phyloP scores from a whole-genome alignment of 2,329 filamentous ascomycete species.

The Fusarium keratoplasticum region DNA sequence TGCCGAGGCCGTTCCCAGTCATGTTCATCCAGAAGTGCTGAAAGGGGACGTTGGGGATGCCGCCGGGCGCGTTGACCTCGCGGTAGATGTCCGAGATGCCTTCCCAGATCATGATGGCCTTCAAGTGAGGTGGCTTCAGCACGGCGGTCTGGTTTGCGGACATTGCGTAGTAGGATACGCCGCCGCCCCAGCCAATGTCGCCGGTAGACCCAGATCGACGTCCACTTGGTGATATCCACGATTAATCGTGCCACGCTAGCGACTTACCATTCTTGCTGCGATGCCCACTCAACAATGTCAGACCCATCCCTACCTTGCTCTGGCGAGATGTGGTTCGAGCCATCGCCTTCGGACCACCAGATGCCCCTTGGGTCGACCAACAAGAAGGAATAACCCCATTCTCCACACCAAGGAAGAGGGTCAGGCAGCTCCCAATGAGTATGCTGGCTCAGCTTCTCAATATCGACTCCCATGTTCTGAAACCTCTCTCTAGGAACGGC shows the following conservation, averaged over 20 bases:
- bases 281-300: background rate
- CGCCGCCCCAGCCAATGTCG: background rate
- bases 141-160: constrained; percentile 2
- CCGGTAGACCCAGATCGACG: background rate
- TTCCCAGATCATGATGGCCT: constrained; percentile 14
- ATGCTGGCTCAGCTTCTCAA: background rate
- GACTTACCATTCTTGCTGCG: background rate
- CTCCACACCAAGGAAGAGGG: constrained; percentile 1
- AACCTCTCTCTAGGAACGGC: constrained; percentile 7
- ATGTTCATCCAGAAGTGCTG: constrained; percentile 23
- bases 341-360: background rate
- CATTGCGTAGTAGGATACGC: constrained; percentile 1
- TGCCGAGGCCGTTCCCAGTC: constrained; percentile 7
- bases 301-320: background rate
- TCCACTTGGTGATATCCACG: background rate
- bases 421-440: constrained; percentile 9
- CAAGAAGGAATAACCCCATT: constrained; percentile 5
- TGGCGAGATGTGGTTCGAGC: background rate
- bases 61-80: constrained; percentile 8
- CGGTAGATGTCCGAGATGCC: constrained; percentile 14
- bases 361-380: background rate
- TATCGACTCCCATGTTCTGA: constrained; percentile 10
- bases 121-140: constrained; percentile 6
- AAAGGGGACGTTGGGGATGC: constrained; percentile 12
- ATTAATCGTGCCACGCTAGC: background rate